Evolutionary conservation across 345 rosid species (phyloP).

Genomic region (Ailanthus altissimus): DNA sequence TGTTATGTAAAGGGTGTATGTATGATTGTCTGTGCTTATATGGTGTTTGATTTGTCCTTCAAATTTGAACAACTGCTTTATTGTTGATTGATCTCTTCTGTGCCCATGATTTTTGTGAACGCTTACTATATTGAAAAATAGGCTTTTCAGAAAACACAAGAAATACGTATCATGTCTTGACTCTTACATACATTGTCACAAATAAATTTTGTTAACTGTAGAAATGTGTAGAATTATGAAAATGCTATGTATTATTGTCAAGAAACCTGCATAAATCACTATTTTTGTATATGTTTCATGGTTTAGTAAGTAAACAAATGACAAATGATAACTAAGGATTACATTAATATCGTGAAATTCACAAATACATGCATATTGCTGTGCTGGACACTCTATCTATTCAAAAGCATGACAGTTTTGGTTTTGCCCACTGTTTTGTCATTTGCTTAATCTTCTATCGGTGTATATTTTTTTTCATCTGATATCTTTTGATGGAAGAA

Average conservation of each 20-base stretch:
- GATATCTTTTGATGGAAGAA: not conserved
- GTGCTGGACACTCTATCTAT: not conserved
- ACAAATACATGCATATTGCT: not conserved
- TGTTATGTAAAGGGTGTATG: not conserved
- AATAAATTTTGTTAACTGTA: not conserved
- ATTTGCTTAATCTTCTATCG: not conserved
- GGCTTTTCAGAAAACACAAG: not conserved
- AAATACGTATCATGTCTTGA: not conserved
- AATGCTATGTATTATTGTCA: not conserved
- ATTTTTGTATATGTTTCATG: not conserved
- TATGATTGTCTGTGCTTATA: not conserved
- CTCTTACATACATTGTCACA: not conserved
- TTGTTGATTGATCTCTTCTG: not conserved
- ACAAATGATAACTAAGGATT: not conserved
- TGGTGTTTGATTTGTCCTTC: not conserved
- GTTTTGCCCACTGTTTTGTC: not conserved
- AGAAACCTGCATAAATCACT: not conserved
- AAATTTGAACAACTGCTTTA: not conserved
- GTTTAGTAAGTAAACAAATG: not conserved
- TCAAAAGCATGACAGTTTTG: not conserved
- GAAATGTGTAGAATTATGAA: not conserved
- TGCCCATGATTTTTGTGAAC: not conserved
- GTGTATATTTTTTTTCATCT: not conserved
- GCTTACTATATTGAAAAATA: not conserved
- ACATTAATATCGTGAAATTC: too few species aligned